These are phyloP conservation scores for Domatiomyces catenatus DNA, from an alignment of 2,329 filamentous ascomycete genomes.

Conservation along the genomic window DNA sequence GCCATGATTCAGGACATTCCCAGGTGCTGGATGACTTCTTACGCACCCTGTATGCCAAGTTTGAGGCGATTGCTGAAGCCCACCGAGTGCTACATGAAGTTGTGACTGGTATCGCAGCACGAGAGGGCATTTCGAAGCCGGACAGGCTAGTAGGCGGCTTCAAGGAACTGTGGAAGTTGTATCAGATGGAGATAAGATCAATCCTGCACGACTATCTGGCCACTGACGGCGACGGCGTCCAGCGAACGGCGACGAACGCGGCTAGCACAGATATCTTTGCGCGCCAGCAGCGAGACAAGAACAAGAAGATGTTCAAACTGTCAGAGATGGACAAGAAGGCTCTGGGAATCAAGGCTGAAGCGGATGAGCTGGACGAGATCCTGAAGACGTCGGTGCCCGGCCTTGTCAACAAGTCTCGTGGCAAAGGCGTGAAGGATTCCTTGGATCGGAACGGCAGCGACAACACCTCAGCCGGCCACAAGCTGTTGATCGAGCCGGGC, in stretches of 20 bases:
- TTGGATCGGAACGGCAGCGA: constrained; percentile 34
- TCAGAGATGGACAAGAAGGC: constrained; percentile 71
- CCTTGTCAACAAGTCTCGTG: constrained; percentile 58
- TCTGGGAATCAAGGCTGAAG: constrained; percentile 62
- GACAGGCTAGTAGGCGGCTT: constrained; percentile 70
- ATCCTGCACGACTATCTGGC: constrained; percentile 92
- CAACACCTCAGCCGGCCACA: constrained; percentile 57
- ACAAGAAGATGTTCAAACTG: constrained; percentile 55
- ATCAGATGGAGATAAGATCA: constrained; percentile 93
- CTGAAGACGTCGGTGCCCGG: constrained; percentile 85
- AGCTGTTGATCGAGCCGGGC: constrained; percentile 87
- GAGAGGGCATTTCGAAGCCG: constrained; percentile 53
- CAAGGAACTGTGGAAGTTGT: constrained; percentile 92
- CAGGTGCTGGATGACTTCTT: constrained; percentile 83
- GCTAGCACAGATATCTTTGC: constrained; percentile 38
- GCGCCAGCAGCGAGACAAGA: constrained; percentile 32
- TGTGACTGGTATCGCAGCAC: constrained; percentile 66
- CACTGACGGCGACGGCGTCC: constrained; percentile 63
- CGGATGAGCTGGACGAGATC: constrained; percentile 78
- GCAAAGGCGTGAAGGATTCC: constrained; percentile 27
- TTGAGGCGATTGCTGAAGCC: constrained; percentile 90
- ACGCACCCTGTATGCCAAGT: constrained; percentile 87
- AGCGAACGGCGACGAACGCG: constrained; percentile 35
- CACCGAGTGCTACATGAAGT: constrained; percentile 90
- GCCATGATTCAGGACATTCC: constrained; percentile 60